phyloP scores from a whole-genome alignment of 2,329 filamentous ascomycete genomes.

The Aspergillus clavatus region DNA sequence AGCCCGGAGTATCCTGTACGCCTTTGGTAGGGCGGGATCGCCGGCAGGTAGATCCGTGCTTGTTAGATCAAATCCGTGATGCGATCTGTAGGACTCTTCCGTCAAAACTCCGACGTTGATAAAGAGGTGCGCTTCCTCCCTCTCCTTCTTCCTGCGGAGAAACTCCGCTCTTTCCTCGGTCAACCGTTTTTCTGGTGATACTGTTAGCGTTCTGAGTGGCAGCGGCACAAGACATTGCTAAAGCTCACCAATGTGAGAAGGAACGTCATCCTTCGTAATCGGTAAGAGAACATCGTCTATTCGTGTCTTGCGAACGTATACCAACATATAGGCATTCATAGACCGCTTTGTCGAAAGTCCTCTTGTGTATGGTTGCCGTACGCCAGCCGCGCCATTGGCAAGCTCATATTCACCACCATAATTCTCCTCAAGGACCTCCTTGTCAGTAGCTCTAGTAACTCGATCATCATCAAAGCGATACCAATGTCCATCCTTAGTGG shows the following conservation, averaged over 20 bases:
- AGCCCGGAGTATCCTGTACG: conserved; percentile 69
- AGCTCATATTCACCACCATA: conserved; percentile 80
- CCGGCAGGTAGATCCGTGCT: conserved; percentile 57
- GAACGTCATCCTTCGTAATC: conserved; percentile 73
- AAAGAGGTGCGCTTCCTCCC: conserved; percentile 91
- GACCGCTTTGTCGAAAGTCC: conserved; percentile 62
- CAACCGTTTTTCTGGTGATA: conserved; percentile 59
- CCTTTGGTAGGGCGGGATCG: conserved; percentile 66
- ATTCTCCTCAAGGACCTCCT: conserved; percentile 93
- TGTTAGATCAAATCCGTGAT: conserved; percentile 79
- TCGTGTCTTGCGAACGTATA: conserved; percentile 85
- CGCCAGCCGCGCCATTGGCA: conserved; percentile 52
- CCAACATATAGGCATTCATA: conserved; percentile 96
- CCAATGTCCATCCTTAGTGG: conserved; percentile 86
- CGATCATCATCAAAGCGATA: conserved; percentile 97
- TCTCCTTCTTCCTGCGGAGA: conserved; percentile 77
- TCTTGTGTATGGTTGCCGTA: conserved; percentile 61
- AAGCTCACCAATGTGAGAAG: conserved; percentile 68
- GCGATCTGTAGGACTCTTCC: conserved; percentile 71
- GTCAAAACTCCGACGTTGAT: conserved; percentile 78
- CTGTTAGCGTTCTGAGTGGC: neutral
- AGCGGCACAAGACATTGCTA: neutral
- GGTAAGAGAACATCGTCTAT: conserved; percentile 77
- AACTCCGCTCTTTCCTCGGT: conserved; percentile 74
- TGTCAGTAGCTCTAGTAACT: conserved; percentile 86